Evolutionary conservation across 805 yeast species (phyloP).

Genomic region (Lipomyces spencermartinsiae): DNA sequence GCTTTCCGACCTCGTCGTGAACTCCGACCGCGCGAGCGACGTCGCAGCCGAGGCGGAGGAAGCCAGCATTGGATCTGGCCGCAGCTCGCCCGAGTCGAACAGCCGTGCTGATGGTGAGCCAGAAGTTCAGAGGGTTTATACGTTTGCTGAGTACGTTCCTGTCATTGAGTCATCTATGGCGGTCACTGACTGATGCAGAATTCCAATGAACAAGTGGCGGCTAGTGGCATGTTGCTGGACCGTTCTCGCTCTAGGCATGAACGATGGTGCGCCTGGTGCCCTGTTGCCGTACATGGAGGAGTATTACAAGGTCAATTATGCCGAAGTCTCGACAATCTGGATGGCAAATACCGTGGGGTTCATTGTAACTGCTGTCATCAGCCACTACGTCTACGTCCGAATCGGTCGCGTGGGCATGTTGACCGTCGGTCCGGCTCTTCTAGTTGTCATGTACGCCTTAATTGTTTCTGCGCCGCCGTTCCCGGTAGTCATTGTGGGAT

Average conservation of each 20-base stretch:
- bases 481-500: conserved; percentile 57
- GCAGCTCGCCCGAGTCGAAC: not conserved
- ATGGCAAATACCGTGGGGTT: conserved; percentile 63
- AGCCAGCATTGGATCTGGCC: not conserved
- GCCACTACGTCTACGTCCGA: conserved; percentile 52
- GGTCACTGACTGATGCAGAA: conserved; percentile 1
- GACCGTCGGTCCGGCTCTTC: conserved; percentile 49
- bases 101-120: not conserved
- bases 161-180: not conserved
- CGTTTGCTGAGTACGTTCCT: not conserved
- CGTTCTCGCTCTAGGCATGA: conserved; percentile 31
- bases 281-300: conserved; percentile 61
- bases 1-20: conserved; percentile 4
- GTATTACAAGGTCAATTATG: conserved; percentile 56
- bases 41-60: not conserved
- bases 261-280: conserved; percentile 67
- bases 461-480: conserved; percentile 58
- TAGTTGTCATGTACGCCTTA: conserved; percentile 53
- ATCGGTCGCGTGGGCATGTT: conserved; percentile 54
- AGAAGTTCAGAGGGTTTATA: not conserved
- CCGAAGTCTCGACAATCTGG: conserved; percentile 66
- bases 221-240: conserved; percentile 20
- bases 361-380: conserved; percentile 56
- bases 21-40: conserved; percentile 1
- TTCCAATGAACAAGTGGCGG: conserved; percentile 19